Percentiles rank a stretch among this genome's conserved stretches.
Conservation (phyloP, 495 filamentous ascomycete genomes). For the Aspergillus diversus region DNA sequence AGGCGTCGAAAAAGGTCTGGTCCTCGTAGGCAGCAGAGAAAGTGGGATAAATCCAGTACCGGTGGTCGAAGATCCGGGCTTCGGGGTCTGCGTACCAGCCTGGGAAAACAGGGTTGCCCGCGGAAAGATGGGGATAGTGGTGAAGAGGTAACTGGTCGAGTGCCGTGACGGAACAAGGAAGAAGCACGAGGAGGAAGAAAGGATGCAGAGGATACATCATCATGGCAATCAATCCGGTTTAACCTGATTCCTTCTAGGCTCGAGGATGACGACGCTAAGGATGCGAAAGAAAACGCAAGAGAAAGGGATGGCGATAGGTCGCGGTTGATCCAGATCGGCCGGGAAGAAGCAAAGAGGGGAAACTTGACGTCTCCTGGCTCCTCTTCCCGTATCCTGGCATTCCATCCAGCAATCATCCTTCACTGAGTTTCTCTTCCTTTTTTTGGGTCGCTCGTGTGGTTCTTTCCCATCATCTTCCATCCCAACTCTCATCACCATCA, state of each 20-base stretch:
- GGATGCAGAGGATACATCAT: constrained; percentile 8
- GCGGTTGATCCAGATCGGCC: too few relatives aligned
- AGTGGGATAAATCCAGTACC: constrained; percentile 52
- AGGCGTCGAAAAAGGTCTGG: constrained; percentile 53
- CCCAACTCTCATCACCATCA: too few relatives aligned
- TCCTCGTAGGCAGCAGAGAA: constrained; percentile 41
- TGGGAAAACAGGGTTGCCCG: constrained; percentile 45
- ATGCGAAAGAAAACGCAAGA: neutral
- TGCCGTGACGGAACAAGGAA: neutral
- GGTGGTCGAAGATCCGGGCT: constrained; percentile 42
- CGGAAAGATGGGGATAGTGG: constrained; percentile 2
- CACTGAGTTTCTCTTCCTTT: too few relatives aligned
- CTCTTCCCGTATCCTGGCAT: too few relatives aligned
- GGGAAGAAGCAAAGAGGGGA: too few relatives aligned
- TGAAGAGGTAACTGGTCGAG: constrained; percentile 3
- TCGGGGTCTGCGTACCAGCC: constrained; percentile 56
- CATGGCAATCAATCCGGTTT: neutral
- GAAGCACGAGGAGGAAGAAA: constrained; percentile 14
- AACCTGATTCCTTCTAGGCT: neutral
- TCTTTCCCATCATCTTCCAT: too few relatives aligned
- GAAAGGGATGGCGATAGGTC: neutral
- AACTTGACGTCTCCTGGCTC: too few relatives aligned
- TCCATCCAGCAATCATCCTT: too few relatives aligned
- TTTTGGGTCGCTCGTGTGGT: too few relatives aligned
- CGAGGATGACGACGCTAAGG: neutral